Evolutionary conservation across 768 basidiomycete genomes (phyloP), one percentile per base, ranked within the genome.

Genomic region (Tricholoma furcatifolium): DNA sequence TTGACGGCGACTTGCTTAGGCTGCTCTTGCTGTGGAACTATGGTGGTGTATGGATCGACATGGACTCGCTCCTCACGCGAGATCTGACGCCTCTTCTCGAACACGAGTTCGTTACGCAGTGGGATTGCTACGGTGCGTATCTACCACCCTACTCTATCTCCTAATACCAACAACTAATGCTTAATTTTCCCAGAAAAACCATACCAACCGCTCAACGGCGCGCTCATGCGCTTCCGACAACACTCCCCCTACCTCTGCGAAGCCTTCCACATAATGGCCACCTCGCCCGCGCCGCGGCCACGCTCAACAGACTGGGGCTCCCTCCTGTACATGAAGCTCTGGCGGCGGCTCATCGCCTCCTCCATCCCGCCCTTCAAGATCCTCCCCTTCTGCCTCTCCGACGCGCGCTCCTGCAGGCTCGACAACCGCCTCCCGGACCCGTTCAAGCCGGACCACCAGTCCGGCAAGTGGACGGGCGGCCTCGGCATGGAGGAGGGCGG

Each of bases 181-280:
- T 27, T 50, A 35, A 54, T 38, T 6, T 20, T 8, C 5, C n/a
- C 48, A 77, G 74, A 77, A 54, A 77, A 77, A 62, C 64, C 68
- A 43, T 75, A 77, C 44, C 64, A 67, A 48, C 83, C 91, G 2
- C 79, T 97, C 46, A 98, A 98, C 65, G 96, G 96, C 48, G 95
- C 96, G 1, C 74, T 98, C 24, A 93, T 98, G 89, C 89, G 88
- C 69, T 99, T 99, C 75, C 80, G 79, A 55, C 78, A 83, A 62
- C 85, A 88, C 67, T 98, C 96, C 2, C 93, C 96, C 1, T 99
- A 97, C 73, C 85, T 99, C 39, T 98, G 96, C 74, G 93, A 98
- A 72, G 91, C 93, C 2, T 94, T 98, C 72, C 86, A 96, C 67
- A 75, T 93, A 62, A 97, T 99, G 85, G 74, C 82, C 0, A 81